Base-by-base conservation (phyloP, 352 stramenopile genomes). In the Phytophthora aleatoria region DNA sequence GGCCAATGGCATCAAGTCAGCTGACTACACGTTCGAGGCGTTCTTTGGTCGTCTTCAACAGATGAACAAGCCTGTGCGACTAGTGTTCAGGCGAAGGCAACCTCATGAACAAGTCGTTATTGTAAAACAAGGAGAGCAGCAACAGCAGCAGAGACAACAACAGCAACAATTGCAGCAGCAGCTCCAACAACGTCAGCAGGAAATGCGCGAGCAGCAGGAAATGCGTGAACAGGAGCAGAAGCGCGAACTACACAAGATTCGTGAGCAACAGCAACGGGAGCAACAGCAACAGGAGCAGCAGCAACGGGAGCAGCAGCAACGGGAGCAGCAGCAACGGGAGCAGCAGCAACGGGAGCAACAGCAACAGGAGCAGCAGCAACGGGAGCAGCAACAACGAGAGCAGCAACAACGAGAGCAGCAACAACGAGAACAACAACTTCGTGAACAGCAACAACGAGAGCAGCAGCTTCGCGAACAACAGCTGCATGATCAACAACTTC, bases 1-100 rank as follows among this genome's bases (percentile, higher is more conserved):
- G 3, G 87, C 87, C 0, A 96, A 96, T 50, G 74, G 75, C 20
- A 74, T 96, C 20, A 70, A 76, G 30, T 92, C 85, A 3, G 69
- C 69, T 1, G 81, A 93, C 33, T 91, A 85, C 55, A 78, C 79
- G 53, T 96, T 96, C 24, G 83, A 92, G 51, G 74, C 81, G 3
- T 96, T 96, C 53, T 96, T 96, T 57, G 77, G 77, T 24, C 67
- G 83, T 3, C 64, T 96, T 4, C 85, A 94, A 50, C 81, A 96
- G 27, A 92, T 94, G 85, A 88, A 84, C 52, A 96, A 96, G 52
- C 87, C 87, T 3, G 87, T 96, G 6, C 76, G 76, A 16, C 67
- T 96, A 4, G 77, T 91, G 24, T 94, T 96, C 33, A 77, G 83
- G 10, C 70, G 69, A 67, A 74, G 56, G 30, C 71, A 73, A 36